Evolutionary conservation across 441 rosid genomes (phyloP).

Genomic region (Populus hybrid): DNA sequence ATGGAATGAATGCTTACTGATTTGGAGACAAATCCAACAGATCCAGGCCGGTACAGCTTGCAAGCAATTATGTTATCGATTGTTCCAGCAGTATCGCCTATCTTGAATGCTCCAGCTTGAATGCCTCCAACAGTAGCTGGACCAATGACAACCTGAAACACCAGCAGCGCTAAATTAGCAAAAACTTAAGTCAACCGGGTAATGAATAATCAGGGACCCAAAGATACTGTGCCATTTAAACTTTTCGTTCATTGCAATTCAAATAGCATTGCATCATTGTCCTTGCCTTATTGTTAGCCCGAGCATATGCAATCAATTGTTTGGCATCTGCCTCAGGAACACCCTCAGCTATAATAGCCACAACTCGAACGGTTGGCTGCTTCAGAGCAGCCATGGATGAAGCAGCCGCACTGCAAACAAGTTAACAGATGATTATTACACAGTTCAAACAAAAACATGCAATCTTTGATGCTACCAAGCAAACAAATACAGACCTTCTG

Average conservation of each 20-base stretch:
- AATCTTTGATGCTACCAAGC: not conserved
- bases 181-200: not conserved
- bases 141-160: conserved; percentile 83
- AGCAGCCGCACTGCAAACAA: conserved; percentile 79
- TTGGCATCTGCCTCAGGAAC: conserved; percentile 96
- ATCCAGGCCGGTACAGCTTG: conserved; percentile 97
- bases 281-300: conserved; percentile 82
- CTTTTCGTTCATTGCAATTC: conserved; percentile 9
- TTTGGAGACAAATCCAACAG: conserved; percentile 96
- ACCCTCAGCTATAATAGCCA: conserved; percentile 97
- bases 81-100: conserved; percentile 98
- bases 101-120: conserved; percentile 98
- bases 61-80: conserved; percentile 86
- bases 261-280: conserved; percentile 2
- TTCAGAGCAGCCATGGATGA: conserved; percentile 94
- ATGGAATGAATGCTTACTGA: conserved; percentile 55
- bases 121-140: conserved; percentile 99
- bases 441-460: conserved; percentile 4
- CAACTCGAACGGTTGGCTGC: conserved; percentile 90
- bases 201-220: not conserved
- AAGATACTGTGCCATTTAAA: not conserved
- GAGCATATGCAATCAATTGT: conserved; percentile 86
- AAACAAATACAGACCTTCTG: conserved; percentile 55
- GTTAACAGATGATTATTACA: not conserved
- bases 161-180: conserved; percentile 20